phyloP scores from a whole-genome alignment of 257 asterid genomes.

The Schizonepeta tenuifolia region DNA sequence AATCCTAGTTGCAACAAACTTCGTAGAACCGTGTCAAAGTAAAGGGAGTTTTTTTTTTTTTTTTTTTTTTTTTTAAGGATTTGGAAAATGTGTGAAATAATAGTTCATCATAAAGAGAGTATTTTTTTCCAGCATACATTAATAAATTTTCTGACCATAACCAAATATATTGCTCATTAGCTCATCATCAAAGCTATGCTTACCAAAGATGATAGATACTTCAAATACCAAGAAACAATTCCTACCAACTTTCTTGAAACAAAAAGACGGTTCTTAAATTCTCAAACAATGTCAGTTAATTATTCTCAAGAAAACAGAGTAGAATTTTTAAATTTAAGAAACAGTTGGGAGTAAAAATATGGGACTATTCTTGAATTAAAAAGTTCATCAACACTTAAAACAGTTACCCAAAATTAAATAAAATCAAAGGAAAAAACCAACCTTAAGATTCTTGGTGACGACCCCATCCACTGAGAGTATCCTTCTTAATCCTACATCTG shows the following conservation, averaged over 20 bases:
- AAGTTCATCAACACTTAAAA: not conserved
- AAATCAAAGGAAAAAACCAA: slow-evolving; percentile 1
- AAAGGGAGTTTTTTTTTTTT: not conserved
- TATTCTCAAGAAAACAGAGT: not conserved
- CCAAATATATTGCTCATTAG: not conserved
- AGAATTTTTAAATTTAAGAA: slow-evolving; percentile 4
- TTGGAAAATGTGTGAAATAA: too few relatives aligned
- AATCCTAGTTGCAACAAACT: not conserved
- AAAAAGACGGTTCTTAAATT: not conserved
- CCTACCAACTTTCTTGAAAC: slow-evolving; percentile 2
- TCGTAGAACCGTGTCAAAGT: not conserved
- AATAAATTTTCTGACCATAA: not conserved
- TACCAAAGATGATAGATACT: not conserved
- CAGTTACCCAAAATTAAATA: not conserved
- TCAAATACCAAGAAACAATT: slow-evolving; percentile 10
- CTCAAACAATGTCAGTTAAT: not conserved
- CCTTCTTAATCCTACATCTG: slow-evolving; percentile 49
- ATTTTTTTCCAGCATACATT: slow-evolving; percentile 9
- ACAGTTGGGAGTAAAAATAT: slow-evolving; percentile 1
- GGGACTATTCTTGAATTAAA: slow-evolving; percentile 7
- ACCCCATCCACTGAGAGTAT: slow-evolving; percentile 38
- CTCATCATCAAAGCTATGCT: slow-evolving; percentile 7
- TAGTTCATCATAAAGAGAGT: too few relatives aligned
- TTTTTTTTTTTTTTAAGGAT: too few relatives aligned
- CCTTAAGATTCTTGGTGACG: slow-evolving; percentile 39